These are phyloP conservation scores for Colletotrichum tanaceti DNA, from an alignment of 2,329 filamentous ascomycete species.

Conservation along the genomic window DNA sequence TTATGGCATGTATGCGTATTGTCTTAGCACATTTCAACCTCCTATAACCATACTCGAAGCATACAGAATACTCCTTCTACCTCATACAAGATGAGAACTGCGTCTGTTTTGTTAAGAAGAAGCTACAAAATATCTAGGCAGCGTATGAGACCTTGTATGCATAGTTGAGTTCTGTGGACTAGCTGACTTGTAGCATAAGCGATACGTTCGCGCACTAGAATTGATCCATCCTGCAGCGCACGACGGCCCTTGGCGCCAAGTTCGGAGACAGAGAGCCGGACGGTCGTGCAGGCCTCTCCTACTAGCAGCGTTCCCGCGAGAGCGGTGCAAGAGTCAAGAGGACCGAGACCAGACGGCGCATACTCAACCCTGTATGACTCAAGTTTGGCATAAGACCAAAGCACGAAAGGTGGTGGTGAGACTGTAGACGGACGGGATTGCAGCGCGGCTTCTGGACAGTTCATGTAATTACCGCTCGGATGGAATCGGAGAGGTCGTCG, in stretches of 20 bases:
- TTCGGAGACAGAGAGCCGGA: slow-evolving; percentile 45
- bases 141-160: slow-evolving; percentile 51
- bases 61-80: slow-evolving; percentile 49
- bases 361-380: not conserved
- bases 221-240: too few species aligned
- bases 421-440: not conserved
- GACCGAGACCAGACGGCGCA: slow-evolving; percentile 44
- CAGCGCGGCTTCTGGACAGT: not conserved
- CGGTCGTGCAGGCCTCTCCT: slow-evolving; percentile 49
- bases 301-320: slow-evolving; percentile 51
- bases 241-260: slow-evolving; percentile 48
- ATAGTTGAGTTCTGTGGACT: too few species aligned
- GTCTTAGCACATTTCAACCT: slow-evolving; percentile 52
- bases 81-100: slow-evolving; percentile 46
- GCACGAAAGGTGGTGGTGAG: not conserved
- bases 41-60: slow-evolving; percentile 53
- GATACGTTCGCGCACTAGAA: too few species aligned
- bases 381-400: not conserved
- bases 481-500: not conserved
- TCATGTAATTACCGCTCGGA: not conserved
- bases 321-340: slow-evolving; percentile 59
- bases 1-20: too few species aligned
- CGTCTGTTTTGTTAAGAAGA: slow-evolving; percentile 49
- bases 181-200: too few species aligned
- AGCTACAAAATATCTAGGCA: slow-evolving; percentile 45